Base-by-base conservation (phyloP, 306 rosid genomes). In the Urtica urens region DNA sequence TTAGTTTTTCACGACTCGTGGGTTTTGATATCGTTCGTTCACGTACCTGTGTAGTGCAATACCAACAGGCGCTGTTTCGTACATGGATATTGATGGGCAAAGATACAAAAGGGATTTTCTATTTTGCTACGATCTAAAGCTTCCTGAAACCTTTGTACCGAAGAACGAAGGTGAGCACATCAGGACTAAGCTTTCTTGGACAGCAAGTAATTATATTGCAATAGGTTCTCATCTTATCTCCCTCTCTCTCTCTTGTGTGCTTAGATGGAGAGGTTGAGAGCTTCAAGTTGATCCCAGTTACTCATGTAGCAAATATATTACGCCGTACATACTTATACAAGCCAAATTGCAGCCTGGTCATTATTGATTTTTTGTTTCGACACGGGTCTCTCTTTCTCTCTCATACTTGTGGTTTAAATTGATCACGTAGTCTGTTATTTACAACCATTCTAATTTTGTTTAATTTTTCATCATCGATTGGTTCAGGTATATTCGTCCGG, bases 41-140 rank as follows among this genome's bases (percentile, higher is more conserved):
- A 10, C 33, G 33, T 28, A 28, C 52, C 69, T 58, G 57, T 23
- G 31, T 73, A 88, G 95, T 42, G 86, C 93, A 55, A 63, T 38
- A 56, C 73, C 95, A 19, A 95, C 77, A 21, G 75, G 97, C 23
- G 93, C 75, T 58, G 74, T 88, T 64, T 84, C 97, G 10, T 84
- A 78, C 55, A 46, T 67, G 76, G 97, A 88, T 74, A 84, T 88
- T 57, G 71, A 84, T 35, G 90, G 77, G 38, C 66, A 69, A 39
- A 76, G 77, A 61, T 81, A 63, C 57, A 81, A 88, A 60, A 77
- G 93, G 65, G 87, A 84, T 66, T 78, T 76, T 51, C 70, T 76
- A 51, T 84, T 88, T 74, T 84, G 97, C 65, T 88, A 84, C 63
- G 97, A 88, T 74, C 70, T 88, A 53, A 76, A 66, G 54, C 93